These are phyloP conservation scores for Fusarium keratoplasticum DNA, from an alignment of 2,329 filamentous ascomycete species.

Conservation along the genomic window DNA sequence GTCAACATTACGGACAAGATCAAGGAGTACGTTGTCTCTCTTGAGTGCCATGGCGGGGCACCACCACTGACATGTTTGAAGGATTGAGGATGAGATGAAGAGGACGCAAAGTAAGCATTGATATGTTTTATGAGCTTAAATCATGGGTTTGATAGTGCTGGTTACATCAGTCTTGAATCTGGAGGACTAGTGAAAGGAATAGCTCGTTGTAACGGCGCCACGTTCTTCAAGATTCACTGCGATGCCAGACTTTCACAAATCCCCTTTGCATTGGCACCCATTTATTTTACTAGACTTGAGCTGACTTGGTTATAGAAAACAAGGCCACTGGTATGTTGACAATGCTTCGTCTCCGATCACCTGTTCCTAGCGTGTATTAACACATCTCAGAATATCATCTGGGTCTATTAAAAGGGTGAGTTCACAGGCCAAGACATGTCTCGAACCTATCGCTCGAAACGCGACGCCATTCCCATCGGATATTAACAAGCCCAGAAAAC, in stretches of 20 bases:
- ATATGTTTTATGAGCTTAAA: not conserved
- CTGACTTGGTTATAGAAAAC: slow-evolving; percentile 75
- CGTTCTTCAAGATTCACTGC: not conserved
- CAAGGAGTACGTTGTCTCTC: slow-evolving; percentile 80
- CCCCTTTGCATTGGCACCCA: not conserved
- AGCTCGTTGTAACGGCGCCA: not conserved
- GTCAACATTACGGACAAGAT: slow-evolving; percentile 99
- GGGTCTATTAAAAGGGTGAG: slow-evolving; percentile 94
- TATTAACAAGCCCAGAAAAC: slow-evolving; percentile 73
- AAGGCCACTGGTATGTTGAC: slow-evolving; percentile 89
- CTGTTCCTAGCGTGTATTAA: slow-evolving; percentile 26
- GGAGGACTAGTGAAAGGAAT: not conserved
- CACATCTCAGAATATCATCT: slow-evolving; percentile 87
- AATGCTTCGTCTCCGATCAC: not conserved
- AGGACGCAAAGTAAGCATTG: slow-evolving; percentile 89
- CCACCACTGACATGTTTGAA: slow-evolving; percentile 54
- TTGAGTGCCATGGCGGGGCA: slow-evolving; percentile 8
- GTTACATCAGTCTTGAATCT: not conserved
- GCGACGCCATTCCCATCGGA: not conserved
- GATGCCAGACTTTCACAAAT: not conserved
- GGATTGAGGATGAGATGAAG: slow-evolving; percentile 99
- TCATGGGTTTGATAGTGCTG: not conserved
- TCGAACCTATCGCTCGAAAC: not conserved
- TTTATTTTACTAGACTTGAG: not conserved
- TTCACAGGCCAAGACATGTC: not conserved